Evolutionary conservation across 352 stramenopile species (phyloP), one percentile per base, ranked within the genome.

Genomic region (Phytophthora vignae): DNA sequence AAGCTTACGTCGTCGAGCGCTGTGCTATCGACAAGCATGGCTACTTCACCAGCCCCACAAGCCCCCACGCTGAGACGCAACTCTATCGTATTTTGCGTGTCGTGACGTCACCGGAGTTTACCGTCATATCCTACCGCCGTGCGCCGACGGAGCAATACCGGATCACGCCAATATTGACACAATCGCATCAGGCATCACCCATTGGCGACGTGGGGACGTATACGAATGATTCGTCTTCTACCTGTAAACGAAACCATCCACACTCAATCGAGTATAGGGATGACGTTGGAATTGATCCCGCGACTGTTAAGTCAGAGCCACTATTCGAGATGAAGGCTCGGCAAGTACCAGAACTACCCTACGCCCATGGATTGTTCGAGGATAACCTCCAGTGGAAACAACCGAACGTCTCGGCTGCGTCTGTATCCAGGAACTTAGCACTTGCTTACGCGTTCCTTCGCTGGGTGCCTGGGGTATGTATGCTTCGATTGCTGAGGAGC

Each of bases 121-220:
- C 79, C 0, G 76, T 90, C 70, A 88, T 88, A 54, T 90, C 82
- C 10, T 90, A 87, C 54, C 73, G 82, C 8, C 80, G 82, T 22
- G 76, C 82, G 22, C 64, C 77, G 12, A 48, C 64, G 11, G 55
- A 58, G 42, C 27, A 58, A 7, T 27, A 38, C 21, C 53, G 64
- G 66, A 8, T 17, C 3, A 15, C 42, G 42, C 17, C 21, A 10
- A 10, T 11, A 36, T 10, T 8, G 10, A 8, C 9, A 10, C 31
- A 36, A 9, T 2, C 31, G 10, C 31, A 12, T 11, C 31, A 36
- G 31, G 31, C 31, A 1, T 10, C 9, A 36, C 31, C 9, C 9
- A 10, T 10, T 36, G 31, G 31, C 8, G 31, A 8, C 31, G 10
- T 36, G 7, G 0, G 12, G 15, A 7, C 4, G 14, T 49, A 49